Evolutionary conservation across 106 monocot genomes (phyloP).

Genomic region (Phalaenopsis equestris): DNA sequence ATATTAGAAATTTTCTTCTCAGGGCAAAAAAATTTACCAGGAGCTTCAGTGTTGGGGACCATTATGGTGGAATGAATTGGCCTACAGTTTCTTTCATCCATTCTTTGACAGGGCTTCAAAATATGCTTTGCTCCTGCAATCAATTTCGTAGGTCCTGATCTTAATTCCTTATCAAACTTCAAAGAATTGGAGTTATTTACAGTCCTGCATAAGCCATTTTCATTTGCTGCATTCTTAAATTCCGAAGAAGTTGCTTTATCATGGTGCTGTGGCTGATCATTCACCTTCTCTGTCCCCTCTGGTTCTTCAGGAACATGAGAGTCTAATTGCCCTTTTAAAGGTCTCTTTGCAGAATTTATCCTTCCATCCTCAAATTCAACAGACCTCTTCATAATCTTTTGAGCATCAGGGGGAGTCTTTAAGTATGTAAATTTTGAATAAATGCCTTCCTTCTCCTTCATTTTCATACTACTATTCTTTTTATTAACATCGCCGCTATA

Average conservation of each 20-base stretch:
- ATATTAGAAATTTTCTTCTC: slow-evolving; percentile 37
- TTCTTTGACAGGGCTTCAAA: slow-evolving; percentile 40
- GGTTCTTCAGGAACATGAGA: too few relatives aligned
- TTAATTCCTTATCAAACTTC: slow-evolving; percentile 11
- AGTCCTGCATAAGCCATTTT: slow-evolving; percentile 9
- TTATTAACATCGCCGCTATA: slow-evolving; percentile 4
- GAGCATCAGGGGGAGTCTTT: slow-evolving; percentile 5
- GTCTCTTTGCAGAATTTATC: slow-evolving; percentile 26
- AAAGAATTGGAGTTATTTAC: slow-evolving; percentile 1
- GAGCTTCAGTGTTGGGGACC: slow-evolving; percentile 19
- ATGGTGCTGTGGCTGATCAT: too few relatives aligned
- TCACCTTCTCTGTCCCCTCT: too few relatives aligned
- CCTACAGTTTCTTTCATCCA: slow-evolving; percentile 22
- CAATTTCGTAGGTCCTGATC: slow-evolving; percentile 47
- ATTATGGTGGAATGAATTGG: slow-evolving; percentile 38
- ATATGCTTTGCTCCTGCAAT: slow-evolving; percentile 64
- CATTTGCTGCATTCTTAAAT: not conserved
- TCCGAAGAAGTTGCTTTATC: not conserved
- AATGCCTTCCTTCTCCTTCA: slow-evolving; percentile 13
- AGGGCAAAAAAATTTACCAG: slow-evolving; percentile 16
- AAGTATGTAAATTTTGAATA: slow-evolving; percentile 14
- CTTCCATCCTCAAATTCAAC: slow-evolving; percentile 11
- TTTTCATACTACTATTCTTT: slow-evolving; percentile 2
- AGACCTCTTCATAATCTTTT: slow-evolving; percentile 27
- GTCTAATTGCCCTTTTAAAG: not conserved